Conservation (phyloP, 345 rosid species). For the Sisymbrium irio region DNA sequence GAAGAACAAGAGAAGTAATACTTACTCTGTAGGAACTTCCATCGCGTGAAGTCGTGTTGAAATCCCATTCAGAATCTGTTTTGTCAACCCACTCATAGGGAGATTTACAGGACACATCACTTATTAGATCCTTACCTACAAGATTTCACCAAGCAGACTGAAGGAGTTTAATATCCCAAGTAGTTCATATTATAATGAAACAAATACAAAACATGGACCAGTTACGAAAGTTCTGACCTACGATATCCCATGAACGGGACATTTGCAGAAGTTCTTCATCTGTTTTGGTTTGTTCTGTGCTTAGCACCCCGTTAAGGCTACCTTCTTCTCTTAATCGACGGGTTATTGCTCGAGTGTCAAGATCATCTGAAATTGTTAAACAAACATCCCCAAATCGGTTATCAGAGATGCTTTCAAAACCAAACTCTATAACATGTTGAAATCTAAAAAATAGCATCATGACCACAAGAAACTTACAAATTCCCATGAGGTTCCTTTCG, state of each 20-base stretch:
- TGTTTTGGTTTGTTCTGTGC: slow-evolving; percentile 74
- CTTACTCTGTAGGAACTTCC: slow-evolving; percentile 57
- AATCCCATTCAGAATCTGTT: slow-evolving; percentile 81
- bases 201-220: neutral
- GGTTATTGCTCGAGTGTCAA: slow-evolving; percentile 94
- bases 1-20: slow-evolving; percentile 3
- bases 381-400: neutral
- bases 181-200: neutral
- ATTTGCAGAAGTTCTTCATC: slow-evolving; percentile 76
- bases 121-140: slow-evolving; percentile 85
- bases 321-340: slow-evolving; percentile 92
- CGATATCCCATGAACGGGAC: slow-evolving; percentile 91
- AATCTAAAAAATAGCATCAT: neutral
- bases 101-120: slow-evolving; percentile 68
- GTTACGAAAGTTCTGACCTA: slow-evolving; percentile 44
- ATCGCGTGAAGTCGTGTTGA: slow-evolving; percentile 43
- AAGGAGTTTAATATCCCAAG: neutral
- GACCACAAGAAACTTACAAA: slow-evolving; percentile 24
- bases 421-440: neutral
- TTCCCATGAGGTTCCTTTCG: slow-evolving; percentile 93
- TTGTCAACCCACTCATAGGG: slow-evolving; percentile 81
- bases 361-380: slow-evolving; percentile 58
- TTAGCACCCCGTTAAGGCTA: slow-evolving; percentile 91
- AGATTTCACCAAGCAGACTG: slow-evolving; percentile 16
- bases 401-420: slow-evolving; percentile 10